Base-by-base conservation (phyloP, 164 flowering plant species). In the Stephania cephalantha region DNA sequence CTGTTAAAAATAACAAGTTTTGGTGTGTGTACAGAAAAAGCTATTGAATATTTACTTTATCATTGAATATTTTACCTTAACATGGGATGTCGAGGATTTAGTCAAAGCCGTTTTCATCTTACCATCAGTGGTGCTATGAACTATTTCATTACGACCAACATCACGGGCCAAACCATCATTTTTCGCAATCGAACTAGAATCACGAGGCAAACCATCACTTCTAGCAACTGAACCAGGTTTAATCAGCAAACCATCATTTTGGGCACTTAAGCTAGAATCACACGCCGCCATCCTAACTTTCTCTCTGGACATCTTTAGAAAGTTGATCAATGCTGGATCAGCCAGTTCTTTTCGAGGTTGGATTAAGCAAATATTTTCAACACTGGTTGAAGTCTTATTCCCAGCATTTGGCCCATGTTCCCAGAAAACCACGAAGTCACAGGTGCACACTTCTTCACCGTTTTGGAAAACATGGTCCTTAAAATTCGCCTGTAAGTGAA, bases 391-490 rank as follows among this genome's bases (percentile, higher is more conserved):
- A 0, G 85, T 79, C 17, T 79, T 29, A 18, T 42, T 66, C 45
- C 86, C 86, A 44, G 70, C 79, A 68, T 77, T 70, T 6, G 89
- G 89, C 52, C 93, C 93, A 75, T 85, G 86, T 61, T 46, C 53
- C 93, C 91, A 86, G 10, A 46, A 74, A 72, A 90, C 78, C 73
- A 78, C 63, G 77, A 87, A 88, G 66, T 11, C 50, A 79, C 90
- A 90, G 52, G 25, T 6, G 73, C 91, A 88, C 75, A 74, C 81
- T 77, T 88, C 87, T 58, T 82, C 84, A 68, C 84, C 88, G 5
- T 82, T 67, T 50, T 50, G 7, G 55, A 50, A 50, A 50, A 11
- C 15, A 50, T 86, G 92, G 4, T 77, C 74, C 30, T 22, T 46
- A 45, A 11, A 30, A 5, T 69, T 18, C 74, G 84, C 86, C 90